These are phyloP conservation scores for Heimioporus retisporus DNA, from an alignment of 1,284 basidiomycete genomes.

Conservation along the genomic window DNA sequence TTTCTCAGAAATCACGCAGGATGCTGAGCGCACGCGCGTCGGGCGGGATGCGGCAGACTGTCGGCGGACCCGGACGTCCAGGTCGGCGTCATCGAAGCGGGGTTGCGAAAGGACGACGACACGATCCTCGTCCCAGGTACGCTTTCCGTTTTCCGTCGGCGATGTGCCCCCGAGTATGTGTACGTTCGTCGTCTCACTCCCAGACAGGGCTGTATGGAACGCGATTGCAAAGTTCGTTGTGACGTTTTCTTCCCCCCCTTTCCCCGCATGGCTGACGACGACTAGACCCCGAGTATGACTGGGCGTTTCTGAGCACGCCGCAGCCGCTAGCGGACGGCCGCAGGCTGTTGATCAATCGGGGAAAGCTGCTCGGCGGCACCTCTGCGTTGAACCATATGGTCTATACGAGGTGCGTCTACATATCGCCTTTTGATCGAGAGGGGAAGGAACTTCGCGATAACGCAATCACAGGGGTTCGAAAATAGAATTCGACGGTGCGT, in stretches of 20 bases:
- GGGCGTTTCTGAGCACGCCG: constrained; percentile 25
- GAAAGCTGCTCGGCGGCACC: constrained; percentile 22
- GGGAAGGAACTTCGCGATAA: too few species aligned
- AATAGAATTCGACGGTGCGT: constrained; percentile 23
- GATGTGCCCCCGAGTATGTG: background rate
- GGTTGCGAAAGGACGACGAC: constrained; percentile 26
- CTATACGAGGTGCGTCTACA: constrained; percentile 12
- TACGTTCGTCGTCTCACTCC: too few species aligned
- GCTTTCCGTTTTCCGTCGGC: too few species aligned
- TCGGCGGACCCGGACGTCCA: constrained; percentile 10
- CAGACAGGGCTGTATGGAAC: too few species aligned
- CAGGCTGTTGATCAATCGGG: constrained; percentile 15
- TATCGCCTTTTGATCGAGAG: too few species aligned
- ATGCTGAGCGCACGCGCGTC: too few species aligned
- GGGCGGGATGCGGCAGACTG: constrained; percentile 15
- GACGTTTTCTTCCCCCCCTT: too few species aligned
- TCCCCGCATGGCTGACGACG: background rate
- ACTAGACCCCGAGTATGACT: constrained; percentile 30
- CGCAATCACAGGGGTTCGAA: constrained; percentile 20
- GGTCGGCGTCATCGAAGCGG: constrained; percentile 30
- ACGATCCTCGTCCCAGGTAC: constrained; percentile 24
- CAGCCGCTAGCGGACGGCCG: constrained; percentile 18
- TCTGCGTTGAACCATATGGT: constrained; percentile 28
- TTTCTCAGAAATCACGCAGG: background rate
- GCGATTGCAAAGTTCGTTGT: too few species aligned